These are phyloP conservation scores for Epichloe amarillans DNA, from an alignment of 2,329 filamentous ascomycete species.

Conservation along the genomic window DNA sequence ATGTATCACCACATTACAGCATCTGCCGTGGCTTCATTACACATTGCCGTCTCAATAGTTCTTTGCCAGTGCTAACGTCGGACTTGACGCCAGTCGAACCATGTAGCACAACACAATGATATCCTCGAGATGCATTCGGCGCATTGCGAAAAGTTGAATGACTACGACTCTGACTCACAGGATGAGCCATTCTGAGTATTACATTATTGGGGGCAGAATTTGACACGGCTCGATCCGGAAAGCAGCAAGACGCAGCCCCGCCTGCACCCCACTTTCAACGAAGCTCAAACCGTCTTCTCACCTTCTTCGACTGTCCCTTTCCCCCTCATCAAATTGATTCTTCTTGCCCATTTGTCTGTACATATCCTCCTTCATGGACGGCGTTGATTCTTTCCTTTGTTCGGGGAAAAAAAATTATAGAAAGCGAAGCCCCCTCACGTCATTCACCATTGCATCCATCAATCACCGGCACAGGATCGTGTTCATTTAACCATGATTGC, in stretches of 20 bases:
- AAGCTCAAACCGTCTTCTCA: neutral
- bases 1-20: too few species aligned
- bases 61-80: too few species aligned
- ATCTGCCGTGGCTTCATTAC: too few species aligned
- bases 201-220: too few species aligned
- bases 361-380: neutral
- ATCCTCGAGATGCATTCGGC: neutral
- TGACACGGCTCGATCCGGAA: neutral
- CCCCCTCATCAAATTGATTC: neutral
- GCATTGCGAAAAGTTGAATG: neutral
- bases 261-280: neutral
- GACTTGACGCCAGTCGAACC: too few species aligned
- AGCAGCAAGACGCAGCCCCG: neutral
- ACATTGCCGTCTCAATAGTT: too few species aligned
- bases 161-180: conserved; percentile 2
- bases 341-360: neutral
- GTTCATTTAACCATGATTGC: conserved; percentile 23
- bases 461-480: neutral
- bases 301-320: neutral
- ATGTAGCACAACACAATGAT: too few species aligned
- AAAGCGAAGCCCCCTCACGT: neutral
- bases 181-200: neutral
- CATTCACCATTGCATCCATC: neutral
- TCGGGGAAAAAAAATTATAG: neutral
- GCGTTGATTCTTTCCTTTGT: neutral